Base-by-base conservation (phyloP, 441 rosid genomes). In the Breynia disticha region DNA sequence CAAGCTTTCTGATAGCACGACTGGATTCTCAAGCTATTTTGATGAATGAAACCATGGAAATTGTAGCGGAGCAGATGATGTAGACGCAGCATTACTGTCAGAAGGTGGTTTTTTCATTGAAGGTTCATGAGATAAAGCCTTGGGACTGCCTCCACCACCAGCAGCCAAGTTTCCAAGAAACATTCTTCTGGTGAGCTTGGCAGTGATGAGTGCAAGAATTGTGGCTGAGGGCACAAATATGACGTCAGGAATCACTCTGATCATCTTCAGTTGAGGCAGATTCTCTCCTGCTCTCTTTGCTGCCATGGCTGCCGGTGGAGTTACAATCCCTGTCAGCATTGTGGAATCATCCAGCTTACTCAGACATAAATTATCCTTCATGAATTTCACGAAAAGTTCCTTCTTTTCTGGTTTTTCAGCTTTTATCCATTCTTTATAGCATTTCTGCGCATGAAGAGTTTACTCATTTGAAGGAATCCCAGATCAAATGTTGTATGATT, bases 241-340 rank as follows among this genome's bases (percentile, higher is more conserved):
- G 43, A 87, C 94, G 60, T 87, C 94, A 12, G 95, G 98, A 37
- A 91, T 66, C 24, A 56, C 56, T 70, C 86, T 87, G 39, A 87
- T 62, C 2, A 84, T 11, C 44, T 11, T 41, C 9, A 41, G n/a
- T 15, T 41, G 44, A 9, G 13, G 13, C 44, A 41, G 15, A 15
- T 41, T 41, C 44, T 41, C 44, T 41, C 44, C 44, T 0, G 44
- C 44, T 15, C 44, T 41, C 44, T 41, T 41, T 3, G 44, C 44
- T 15, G 44, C 44, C 44, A 41, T 41, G 44, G 44, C 44, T 15
- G 44, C 44, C 9, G 44, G 44, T 15, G 44, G 44, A 11, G 44
- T 41, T 41, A 41, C 44, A 9, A 41, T 41, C 3, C 44, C 44
- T 15, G 13, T 41, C 44, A 41, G n/a, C 44, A 41, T 11, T 15